Evolutionary conservation across 345 rosid species (phyloP).

Genomic region (Dipteronia sinensis): DNA sequence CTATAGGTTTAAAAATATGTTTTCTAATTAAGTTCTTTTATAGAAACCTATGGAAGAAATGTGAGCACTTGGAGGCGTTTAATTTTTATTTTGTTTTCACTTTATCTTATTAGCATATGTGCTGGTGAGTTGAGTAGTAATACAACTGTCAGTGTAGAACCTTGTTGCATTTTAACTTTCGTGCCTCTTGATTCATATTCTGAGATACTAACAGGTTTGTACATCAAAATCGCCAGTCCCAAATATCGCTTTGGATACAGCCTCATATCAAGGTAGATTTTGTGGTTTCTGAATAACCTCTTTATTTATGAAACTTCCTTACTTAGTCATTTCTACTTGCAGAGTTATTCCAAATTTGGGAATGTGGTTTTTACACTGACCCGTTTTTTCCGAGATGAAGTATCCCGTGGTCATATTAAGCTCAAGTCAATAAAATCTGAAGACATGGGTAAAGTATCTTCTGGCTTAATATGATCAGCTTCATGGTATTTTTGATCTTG

Average conservation of each 20-base stretch:
- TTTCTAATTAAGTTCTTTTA: background rate
- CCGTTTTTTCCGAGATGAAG: constrained; percentile 79
- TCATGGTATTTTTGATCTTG: constrained; percentile 2
- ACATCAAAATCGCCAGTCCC: constrained; percentile 67
- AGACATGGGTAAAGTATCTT: constrained; percentile 50
- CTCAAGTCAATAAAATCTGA: constrained; percentile 36
- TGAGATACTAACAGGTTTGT: constrained; percentile 63
- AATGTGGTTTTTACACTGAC: constrained; percentile 79
- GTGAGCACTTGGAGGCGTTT: background rate
- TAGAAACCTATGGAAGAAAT: background rate
- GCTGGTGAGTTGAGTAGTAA: background rate
- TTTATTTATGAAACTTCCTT: constrained; percentile 17
- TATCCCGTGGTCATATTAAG: constrained; percentile 33
- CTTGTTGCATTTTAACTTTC: constrained; percentile 16
- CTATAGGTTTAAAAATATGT: background rate
- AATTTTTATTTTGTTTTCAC: background rate
- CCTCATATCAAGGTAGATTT: constrained; percentile 74
- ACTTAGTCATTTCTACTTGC: constrained; percentile 37
- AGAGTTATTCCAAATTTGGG: constrained; percentile 83
- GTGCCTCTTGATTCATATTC: constrained; percentile 23
- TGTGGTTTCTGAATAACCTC: constrained; percentile 17
- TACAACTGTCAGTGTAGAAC: background rate
- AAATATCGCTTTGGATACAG: constrained; percentile 91
- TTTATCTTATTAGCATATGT: background rate
- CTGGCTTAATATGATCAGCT: constrained; percentile 8